Conservation (phyloP, 352 stramenopile species). For the Phytophthora sansomeana region DNA sequence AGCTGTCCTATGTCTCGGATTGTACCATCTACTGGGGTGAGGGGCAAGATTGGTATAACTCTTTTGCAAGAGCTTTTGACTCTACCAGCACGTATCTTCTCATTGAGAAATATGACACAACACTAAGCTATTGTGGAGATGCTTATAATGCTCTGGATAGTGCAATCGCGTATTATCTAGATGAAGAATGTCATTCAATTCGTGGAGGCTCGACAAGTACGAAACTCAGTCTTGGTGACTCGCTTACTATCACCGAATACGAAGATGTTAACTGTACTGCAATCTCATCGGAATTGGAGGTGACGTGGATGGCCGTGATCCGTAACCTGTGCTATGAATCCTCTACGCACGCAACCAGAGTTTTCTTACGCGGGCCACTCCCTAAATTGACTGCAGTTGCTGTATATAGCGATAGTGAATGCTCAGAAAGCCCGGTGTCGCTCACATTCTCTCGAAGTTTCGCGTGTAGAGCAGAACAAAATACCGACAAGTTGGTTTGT, state of each 20-base stretch:
- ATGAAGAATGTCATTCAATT: constrained; percentile 13
- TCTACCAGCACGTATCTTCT: constrained; percentile 11
- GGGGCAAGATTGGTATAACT: too few relatives aligned
- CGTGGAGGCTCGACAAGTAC: constrained; percentile 1
- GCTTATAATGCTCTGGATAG: not conserved
- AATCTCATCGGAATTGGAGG: not conserved
- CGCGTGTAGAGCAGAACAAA: constrained; percentile 1
- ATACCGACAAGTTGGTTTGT: not conserved
- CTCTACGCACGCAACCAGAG: not conserved
- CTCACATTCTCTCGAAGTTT: constrained; percentile 14
- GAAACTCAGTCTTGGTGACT: constrained; percentile 3
- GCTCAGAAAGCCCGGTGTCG: constrained; percentile 8
- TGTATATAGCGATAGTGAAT: constrained; percentile 2
- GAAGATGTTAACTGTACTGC: not conserved
- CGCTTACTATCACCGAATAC: constrained; percentile 6
- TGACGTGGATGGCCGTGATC: not conserved
- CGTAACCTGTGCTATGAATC: not conserved
- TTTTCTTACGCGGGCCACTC: constrained; percentile 1
- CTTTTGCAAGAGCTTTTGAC: too few relatives aligned
- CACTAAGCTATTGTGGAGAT: not conserved
- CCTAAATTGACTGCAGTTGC: constrained; percentile 8
- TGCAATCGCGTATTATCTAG: constrained; percentile 4
- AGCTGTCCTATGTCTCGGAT: not conserved
- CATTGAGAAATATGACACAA: constrained; percentile 11
- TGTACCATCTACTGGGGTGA: constrained; percentile 16